A percentile compares a stretch with the other conserved stretches of the same genome.
phyloP scores from a whole-genome alignment of 2,329 filamentous ascomycete genomes.

The Calonectria multiphialidica region DNA sequence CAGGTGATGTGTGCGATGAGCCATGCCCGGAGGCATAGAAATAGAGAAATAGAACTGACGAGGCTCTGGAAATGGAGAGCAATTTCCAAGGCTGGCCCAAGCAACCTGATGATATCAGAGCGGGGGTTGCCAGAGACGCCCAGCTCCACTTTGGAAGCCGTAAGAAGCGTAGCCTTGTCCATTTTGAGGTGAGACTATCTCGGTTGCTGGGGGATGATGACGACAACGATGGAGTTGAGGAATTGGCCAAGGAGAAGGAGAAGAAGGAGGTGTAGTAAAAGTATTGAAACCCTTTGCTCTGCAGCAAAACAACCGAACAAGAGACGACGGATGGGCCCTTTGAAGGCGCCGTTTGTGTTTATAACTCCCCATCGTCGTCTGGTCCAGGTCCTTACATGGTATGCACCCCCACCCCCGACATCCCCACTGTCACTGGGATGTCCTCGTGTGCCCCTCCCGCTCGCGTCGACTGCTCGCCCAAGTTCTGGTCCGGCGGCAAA shows the following conservation, averaged over 20 bases:
- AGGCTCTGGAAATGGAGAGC: constrained; percentile 51
- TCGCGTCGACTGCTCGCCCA: constrained; percentile 6
- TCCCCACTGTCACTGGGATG: not conserved
- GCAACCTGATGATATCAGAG: constrained; percentile 47
- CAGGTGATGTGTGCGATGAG: constrained; percentile 46
- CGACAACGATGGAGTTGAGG: not conserved
- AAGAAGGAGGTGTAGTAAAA: not conserved
- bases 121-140: constrained; percentile 44
- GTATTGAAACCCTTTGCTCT: not conserved
- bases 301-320: not conserved
- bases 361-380: constrained; percentile 12
- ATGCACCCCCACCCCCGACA: not conserved
- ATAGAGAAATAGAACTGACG: constrained; percentile 46
- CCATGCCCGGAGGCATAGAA: constrained; percentile 48
- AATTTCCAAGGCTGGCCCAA: constrained; percentile 50
- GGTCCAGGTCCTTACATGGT: not conserved
- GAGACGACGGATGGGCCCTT: not conserved
- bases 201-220: constrained; percentile 13
- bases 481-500: constrained; percentile 24
- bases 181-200: constrained; percentile 37
- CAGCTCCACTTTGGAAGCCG: constrained; percentile 52
- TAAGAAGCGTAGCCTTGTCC: constrained; percentile 54
- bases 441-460: constrained; percentile 21
- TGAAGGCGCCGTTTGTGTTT: constrained; percentile 18
- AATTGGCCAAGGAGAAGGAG: not conserved